Evolutionary conservation across 306 rosid genomes (phyloP).

Genomic region (Leucaena leucocephala): DNA sequence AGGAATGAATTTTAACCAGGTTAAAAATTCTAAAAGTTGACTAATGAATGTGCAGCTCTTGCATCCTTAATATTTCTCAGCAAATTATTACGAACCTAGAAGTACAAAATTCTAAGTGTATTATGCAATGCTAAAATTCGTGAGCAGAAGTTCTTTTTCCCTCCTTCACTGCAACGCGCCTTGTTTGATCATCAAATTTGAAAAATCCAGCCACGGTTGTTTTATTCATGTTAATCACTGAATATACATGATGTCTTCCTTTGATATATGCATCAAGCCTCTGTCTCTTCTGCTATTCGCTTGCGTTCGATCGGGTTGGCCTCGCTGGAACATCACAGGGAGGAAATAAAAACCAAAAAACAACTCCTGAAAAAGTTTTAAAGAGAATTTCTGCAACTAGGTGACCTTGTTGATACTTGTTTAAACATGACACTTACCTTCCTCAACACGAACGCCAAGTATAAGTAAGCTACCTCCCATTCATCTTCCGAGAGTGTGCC

Average conservation of each 20-base stretch:
- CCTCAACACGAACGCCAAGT: conserved; percentile 62
- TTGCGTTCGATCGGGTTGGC: conserved; percentile 54
- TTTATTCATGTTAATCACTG: conserved; percentile 10
- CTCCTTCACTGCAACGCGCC: background rate
- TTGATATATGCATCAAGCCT: conserved; percentile 59
- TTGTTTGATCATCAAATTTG: background rate
- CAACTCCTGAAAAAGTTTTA: background rate
- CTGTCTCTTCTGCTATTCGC: conserved; percentile 47
- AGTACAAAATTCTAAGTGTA: conserved; percentile 10
- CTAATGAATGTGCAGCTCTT: background rate
- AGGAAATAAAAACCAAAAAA: background rate
- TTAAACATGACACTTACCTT: conserved; percentile 45
- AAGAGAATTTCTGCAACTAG: background rate
- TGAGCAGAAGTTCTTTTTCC: background rate
- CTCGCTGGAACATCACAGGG: conserved; percentile 50
- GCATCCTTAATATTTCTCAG: background rate
- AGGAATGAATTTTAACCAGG: background rate
- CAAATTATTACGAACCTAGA: background rate
- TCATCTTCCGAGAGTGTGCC: conserved; percentile 71
- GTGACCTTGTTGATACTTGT: background rate
- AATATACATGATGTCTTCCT: conserved; percentile 53
- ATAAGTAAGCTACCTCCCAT: conserved; percentile 75
- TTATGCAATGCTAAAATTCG: background rate
- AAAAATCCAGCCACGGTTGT: background rate
- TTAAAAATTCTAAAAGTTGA: background rate